Evolutionary conservation across 148 eudicot species (phyloP), one percentile per base, ranked within the genome.

Genomic region (Silene latifolia): DNA sequence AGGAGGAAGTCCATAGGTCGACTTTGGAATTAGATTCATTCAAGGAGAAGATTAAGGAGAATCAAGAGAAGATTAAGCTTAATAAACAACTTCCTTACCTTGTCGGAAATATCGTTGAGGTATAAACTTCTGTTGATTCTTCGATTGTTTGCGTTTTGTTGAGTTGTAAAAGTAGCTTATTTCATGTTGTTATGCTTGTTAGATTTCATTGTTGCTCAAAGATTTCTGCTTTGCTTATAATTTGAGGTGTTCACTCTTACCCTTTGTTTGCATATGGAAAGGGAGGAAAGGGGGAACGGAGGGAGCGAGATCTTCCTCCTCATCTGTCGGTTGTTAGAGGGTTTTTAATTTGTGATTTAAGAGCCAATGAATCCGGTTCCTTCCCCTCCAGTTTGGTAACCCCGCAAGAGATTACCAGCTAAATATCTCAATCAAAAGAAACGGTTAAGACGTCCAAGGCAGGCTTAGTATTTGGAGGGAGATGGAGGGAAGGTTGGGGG

Each of bases 41-140:
- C 53, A 91, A 89, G 83, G 96, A 90, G 72, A 91, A 94, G 86
- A 94, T 87, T 12, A 95, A 92, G 81, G 97, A 92, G 88, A 95
- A 95, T 88, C 96, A 91, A 59, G 98, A 95, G 82, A 95, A 92
- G 81, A 95, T 92, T 71, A 95, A 95, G 75, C 89, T 95, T 67
- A 95, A 95, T 78, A 92, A 92, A 84, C 98, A 95, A 68, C 93
- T 95, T 74, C 98, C 98, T 8, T 95, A 92, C 71, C 84, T 95
- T 74, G 98, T 95, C 20, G 98, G 97, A 18, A 95, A 95, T 80
- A 89, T 95, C 42, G 98, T 95, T 56, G 97, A 95, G 97, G 98
- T 94, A 83, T 1, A 5, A 14, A 3, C 7, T 51, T 63, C 4
- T 44, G 7, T 57, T 58, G 46, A 25, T 19, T 3, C 18, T 17